Evolutionary conservation across 148 eudicot species (phyloP).

Genomic region (Camellia sinensis): DNA sequence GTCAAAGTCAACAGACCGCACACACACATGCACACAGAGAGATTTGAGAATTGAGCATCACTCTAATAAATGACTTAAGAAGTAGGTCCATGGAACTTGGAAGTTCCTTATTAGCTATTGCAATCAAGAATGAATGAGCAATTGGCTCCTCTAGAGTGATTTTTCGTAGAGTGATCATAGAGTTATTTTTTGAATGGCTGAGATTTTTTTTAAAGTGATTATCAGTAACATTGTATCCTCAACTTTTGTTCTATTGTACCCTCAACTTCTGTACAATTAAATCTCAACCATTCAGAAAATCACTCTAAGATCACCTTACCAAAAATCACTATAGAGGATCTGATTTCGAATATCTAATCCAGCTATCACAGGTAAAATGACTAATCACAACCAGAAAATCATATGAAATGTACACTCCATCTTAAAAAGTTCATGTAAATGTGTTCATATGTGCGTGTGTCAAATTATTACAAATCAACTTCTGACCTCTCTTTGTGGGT

Average conservation of each 20-base stretch:
- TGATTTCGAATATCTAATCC: neutral
- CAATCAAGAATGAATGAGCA: neutral
- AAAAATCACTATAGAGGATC: no score
- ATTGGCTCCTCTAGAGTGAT: neutral
- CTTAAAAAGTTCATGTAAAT: slow-evolving; percentile 5
- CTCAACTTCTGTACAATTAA: no score
- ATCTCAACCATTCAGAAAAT: no score
- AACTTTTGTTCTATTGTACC: no score
- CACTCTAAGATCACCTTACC: no score
- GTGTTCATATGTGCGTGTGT: neutral
- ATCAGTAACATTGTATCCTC: no score
- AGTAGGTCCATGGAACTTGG: neutral
- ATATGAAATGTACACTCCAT: neutral
- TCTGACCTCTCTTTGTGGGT: slow-evolving; percentile 87
- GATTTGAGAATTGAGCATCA: neutral
- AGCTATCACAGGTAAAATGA: neutral
- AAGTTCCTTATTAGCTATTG: neutral
- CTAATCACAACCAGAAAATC: neutral
- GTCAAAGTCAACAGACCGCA: neutral
- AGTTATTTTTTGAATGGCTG: no score
- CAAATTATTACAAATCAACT: neutral
- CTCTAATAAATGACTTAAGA: neutral
- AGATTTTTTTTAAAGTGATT: no score
- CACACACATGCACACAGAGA: neutral
- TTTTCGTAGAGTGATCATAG: no score